Evolutionary conservation across 2,329 filamentous ascomycete species (phyloP).

Genomic region (Cladosporium sphaerospermum): DNA sequence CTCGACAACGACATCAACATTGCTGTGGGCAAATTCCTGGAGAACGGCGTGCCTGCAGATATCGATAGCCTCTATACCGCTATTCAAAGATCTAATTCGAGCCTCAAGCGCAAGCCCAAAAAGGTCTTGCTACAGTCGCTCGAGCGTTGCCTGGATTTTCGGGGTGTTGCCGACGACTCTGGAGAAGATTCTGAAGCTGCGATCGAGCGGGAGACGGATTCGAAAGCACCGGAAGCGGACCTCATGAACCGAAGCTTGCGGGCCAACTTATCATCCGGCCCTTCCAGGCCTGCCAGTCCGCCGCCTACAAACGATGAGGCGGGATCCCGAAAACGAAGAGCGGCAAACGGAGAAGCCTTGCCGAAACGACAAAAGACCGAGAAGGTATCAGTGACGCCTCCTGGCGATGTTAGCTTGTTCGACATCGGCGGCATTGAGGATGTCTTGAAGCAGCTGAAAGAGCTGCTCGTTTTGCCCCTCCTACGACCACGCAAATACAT

Average conservation of each 20-base stretch:
- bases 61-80: conserved; percentile 59
- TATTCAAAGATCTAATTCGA: conserved; percentile 82
- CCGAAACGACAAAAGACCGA: conserved; percentile 57
- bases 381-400: conserved; percentile 48
- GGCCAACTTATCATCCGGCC: conserved; percentile 20
- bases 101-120: conserved; percentile 74
- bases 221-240: conserved; percentile 30
- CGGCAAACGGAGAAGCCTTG: conserved; percentile 59
- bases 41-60: conserved; percentile 21
- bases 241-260: conserved; percentile 55
- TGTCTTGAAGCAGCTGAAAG: conserved; percentile 62
- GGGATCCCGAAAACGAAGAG: conserved; percentile 44
- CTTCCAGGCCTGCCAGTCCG: conserved; percentile 11
- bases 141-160: conserved; percentile 68
- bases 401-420: conserved; percentile 59
- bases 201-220: conserved; percentile 36
- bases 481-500: conserved; percentile 60
- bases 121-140: conserved; percentile 77
- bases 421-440: conserved; percentile 73
- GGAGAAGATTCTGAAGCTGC: conserved; percentile 49
- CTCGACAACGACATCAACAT: conserved; percentile 53
- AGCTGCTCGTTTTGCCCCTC: conserved; percentile 68
- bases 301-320: conserved; percentile 26
- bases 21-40: conserved; percentile 23
- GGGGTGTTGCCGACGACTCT: conserved; percentile 59